These are phyloP conservation scores for Neoboletus subvelutipes DNA, from an alignment of 768 basidiomycete species.

Conservation along the genomic window DNA sequence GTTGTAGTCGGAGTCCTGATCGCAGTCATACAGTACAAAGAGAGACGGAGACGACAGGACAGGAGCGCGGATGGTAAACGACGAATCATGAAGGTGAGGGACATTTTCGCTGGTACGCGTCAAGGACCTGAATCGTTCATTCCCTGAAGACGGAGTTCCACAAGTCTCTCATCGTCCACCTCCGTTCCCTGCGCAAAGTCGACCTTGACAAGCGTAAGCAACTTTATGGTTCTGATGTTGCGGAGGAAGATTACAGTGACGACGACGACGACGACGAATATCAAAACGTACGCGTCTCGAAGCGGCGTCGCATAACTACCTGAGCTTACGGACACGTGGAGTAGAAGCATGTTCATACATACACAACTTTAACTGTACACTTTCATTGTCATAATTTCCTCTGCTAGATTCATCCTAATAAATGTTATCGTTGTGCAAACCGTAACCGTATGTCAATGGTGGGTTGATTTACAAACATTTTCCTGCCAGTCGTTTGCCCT, in stretches of 20 bases:
- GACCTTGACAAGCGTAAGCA: conserved; percentile 52
- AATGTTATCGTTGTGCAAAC: conserved; percentile 22
- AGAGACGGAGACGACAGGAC: conserved; percentile 57
- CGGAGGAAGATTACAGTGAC: conserved; percentile 37
- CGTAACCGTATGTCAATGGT: neutral
- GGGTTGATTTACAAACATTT: neutral
- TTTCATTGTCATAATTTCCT: conserved; percentile 28
- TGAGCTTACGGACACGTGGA: conserved; percentile 23
- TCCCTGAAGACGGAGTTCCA: conserved; percentile 62
- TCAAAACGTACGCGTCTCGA: conserved; percentile 29
- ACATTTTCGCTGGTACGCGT: neutral
- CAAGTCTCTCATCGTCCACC: conserved; percentile 54
- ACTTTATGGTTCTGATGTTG: conserved; percentile 40
- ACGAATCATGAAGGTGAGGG: conserved; percentile 57
- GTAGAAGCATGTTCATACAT: conserved; percentile 23
- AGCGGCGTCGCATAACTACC: conserved; percentile 30
- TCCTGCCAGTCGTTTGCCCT: neutral
- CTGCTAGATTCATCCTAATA: conserved; percentile 32
- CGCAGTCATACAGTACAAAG: conserved; percentile 49
- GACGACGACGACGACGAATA: conserved; percentile 32
- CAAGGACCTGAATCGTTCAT: neutral
- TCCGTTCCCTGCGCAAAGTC: conserved; percentile 60
- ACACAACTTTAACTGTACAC: conserved; percentile 27
- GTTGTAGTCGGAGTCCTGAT: conserved; percentile 7
- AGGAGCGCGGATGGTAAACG: conserved; percentile 46